Conservation (phyloP, 495 filamentous ascomycete species). For the Neurospora sp. region DNA sequence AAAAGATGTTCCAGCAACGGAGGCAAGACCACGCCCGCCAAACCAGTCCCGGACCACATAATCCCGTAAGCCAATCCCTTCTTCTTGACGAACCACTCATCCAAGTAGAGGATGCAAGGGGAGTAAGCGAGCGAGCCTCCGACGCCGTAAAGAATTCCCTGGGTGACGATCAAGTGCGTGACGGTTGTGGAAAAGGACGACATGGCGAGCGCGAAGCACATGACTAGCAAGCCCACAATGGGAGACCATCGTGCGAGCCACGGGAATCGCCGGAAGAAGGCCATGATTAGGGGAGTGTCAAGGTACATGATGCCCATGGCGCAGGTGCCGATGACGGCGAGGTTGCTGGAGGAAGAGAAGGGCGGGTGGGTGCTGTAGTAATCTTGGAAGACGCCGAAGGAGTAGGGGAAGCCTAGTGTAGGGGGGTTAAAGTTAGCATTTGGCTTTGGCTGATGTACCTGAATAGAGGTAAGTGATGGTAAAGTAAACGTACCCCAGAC, state of each 20-base stretch:
- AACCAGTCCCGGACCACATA: constrained; percentile 37
- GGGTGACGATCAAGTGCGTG: constrained; percentile 38
- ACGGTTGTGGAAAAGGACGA: constrained; percentile 36
- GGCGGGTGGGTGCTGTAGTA: constrained; percentile 36
- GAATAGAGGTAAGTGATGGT: not conserved
- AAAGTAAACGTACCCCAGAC: constrained; percentile 48
- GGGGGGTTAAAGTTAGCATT: not conserved
- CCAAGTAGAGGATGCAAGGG: constrained; percentile 39
- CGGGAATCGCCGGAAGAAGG: constrained; percentile 21
- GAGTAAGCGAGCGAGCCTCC: constrained; percentile 38
- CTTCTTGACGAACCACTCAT: constrained; percentile 46
- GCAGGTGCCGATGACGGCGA: constrained; percentile 34
- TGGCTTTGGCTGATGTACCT: not conserved
- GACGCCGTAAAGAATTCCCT: constrained; percentile 44
- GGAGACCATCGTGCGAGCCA: constrained; percentile 21
- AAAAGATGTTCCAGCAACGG: constrained; percentile 43
- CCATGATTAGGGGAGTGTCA: constrained; percentile 29
- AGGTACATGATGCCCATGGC: constrained; percentile 44
- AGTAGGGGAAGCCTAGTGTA: constrained; percentile 49
- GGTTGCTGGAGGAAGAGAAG: constrained; percentile 25
- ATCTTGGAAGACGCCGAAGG: constrained; percentile 42
- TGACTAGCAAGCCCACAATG: constrained; percentile 28
- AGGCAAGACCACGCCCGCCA: constrained; percentile 35
- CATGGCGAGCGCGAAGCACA: constrained; percentile 30
- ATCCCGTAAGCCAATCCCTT: constrained; percentile 48